phyloP scores from a whole-genome alignment of 2,329 filamentous ascomycete species.

The Pyrenophora graminea region DNA sequence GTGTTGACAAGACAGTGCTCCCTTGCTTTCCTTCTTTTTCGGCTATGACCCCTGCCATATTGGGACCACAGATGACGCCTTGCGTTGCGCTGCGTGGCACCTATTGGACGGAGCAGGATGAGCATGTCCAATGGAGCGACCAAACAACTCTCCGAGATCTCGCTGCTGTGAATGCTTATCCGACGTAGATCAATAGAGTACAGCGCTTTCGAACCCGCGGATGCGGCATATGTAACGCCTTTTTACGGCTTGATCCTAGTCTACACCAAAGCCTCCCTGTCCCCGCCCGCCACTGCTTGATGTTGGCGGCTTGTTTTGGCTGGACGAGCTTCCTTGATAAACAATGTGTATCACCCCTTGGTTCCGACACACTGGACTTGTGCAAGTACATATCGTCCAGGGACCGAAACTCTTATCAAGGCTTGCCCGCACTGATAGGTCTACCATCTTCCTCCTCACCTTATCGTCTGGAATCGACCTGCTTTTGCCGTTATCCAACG shows the following conservation, averaged over 20 bases:
- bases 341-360: constrained; percentile 43
- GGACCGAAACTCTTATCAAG: constrained; percentile 34
- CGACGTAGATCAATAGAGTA: constrained; percentile 29
- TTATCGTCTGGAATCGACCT: constrained; percentile 14
- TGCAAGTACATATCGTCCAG: constrained; percentile 41
- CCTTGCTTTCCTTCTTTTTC: constrained; percentile 40
- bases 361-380: constrained; percentile 29
- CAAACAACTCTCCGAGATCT: constrained; percentile 32
- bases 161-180: constrained; percentile 27
- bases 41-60: constrained; percentile 28
- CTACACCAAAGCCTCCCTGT: constrained; percentile 24
- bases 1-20: constrained; percentile 38
- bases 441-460: constrained; percentile 20
- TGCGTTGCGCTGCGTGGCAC: constrained; percentile 17
- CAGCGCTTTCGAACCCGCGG: constrained; percentile 33
- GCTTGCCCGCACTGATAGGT: constrained; percentile 27
- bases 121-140: constrained; percentile 24
- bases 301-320: constrained; percentile 20
- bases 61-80: constrained; percentile 27
- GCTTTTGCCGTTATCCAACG: constrained; percentile 1
- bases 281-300: constrained; percentile 32
- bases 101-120: constrained; percentile 30
- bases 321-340: constrained; percentile 31
- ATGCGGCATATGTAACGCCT: constrained; percentile 38
- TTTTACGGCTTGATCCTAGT: constrained; percentile 23